These are phyloP conservation scores for Dentipellis sp. DNA, from an alignment of 768 basidiomycete species.

Conservation along the genomic window DNA sequence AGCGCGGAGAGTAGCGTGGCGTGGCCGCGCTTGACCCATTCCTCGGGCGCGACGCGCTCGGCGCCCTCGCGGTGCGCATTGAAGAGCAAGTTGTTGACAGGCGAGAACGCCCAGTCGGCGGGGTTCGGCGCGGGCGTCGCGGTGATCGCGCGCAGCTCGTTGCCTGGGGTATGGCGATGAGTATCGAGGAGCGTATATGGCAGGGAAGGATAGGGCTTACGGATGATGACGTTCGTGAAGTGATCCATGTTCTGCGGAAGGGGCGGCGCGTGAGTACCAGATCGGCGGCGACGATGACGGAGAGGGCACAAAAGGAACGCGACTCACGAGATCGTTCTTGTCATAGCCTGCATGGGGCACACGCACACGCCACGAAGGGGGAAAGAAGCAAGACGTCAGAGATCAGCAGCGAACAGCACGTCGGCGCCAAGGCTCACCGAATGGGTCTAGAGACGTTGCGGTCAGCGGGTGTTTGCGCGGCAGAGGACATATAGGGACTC, in stretches of 20 bases:
- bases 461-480: conserved; percentile 3
- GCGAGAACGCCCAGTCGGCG: conserved; percentile 48
- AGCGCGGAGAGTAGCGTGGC: conserved; percentile 31
- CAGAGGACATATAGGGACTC: conserved; percentile 17
- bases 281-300: neutral
- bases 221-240: conserved; percentile 62
- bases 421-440: conserved; percentile 23
- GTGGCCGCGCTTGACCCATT: conserved; percentile 48
- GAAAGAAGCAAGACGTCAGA: neutral
- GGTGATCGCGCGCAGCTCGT: conserved; percentile 56
- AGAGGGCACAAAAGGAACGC: neutral
- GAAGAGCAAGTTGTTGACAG: conserved; percentile 51
- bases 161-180: conserved; percentile 25
- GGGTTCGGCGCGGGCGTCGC: conserved; percentile 52
- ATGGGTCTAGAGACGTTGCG: conserved; percentile 30
- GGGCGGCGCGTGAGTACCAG: neutral
- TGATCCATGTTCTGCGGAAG: conserved; percentile 50
- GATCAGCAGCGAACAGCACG: conserved; percentile 1
- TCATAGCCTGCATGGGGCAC: conserved; percentile 38
- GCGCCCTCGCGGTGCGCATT: conserved; percentile 21
- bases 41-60: conserved; percentile 40
- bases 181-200: neutral
- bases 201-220: conserved; percentile 24
- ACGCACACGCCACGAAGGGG: too few species aligned
- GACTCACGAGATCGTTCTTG: conserved; percentile 58